Percentiles rank a stretch among this genome's conserved stretches.
Evolutionary conservation across 306 rosid genomes (phyloP).

Genomic region (Rubus idaeus): DNA sequence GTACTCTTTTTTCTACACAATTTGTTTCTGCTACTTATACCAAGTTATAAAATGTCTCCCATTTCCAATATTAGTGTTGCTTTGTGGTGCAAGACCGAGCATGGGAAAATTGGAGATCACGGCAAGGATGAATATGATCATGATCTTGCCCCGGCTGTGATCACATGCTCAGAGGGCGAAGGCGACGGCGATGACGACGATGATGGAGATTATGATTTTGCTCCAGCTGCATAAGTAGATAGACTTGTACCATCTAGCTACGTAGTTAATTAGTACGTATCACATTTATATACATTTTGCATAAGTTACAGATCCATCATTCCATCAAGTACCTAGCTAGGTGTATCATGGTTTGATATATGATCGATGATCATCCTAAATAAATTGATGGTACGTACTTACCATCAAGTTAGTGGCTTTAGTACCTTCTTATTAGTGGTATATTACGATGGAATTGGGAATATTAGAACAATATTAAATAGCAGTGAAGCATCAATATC

Average conservation of each 20-base stretch:
- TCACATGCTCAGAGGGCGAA: slow-evolving; percentile 10
- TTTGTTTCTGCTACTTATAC: neutral
- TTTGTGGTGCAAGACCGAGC: slow-evolving; percentile 19
- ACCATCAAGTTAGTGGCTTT: neutral
- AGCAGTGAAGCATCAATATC: no score
- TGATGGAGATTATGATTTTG: slow-evolving; percentile 38
- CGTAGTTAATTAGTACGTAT: neutral
- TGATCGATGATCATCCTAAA: neutral
- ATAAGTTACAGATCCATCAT: no score
- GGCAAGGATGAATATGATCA: neutral
- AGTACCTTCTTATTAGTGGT: no score
- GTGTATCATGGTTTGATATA: no score
- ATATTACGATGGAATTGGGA: no score
- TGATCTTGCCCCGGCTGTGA: neutral
- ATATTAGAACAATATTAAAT: neutral
- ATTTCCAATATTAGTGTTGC: slow-evolving; percentile 23
- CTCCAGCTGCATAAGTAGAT: slow-evolving; percentile 47
- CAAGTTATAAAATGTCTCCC: slow-evolving; percentile 16
- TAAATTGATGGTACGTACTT: neutral
- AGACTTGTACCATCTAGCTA: neutral
- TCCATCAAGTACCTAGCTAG: neutral
- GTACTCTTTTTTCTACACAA: neutral
- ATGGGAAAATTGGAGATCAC: neutral
- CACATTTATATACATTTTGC: neutral
- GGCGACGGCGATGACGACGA: slow-evolving; percentile 30